Evolutionary conservation across 495 filamentous ascomycete genomes (phyloP), one percentile per base, ranked within the genome.

Genomic region (Hyaloscypha hepaticicola): DNA sequence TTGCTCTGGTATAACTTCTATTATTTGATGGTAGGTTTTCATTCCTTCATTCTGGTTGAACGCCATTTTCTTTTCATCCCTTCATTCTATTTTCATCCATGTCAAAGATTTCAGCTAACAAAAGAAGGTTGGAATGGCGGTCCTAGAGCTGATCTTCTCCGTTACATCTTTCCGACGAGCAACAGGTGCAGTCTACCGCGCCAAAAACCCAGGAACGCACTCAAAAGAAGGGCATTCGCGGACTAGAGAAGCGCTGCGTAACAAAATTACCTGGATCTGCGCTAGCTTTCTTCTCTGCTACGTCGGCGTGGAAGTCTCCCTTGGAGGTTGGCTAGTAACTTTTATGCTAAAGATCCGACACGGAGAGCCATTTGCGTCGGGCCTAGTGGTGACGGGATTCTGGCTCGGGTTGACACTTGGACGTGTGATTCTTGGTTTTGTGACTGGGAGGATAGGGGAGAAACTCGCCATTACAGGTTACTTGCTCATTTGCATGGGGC

Each of bases 261-360:
- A 76, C 45, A 72, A 68, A 24, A 82, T 95, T 3, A 89, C 89
- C 27, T 97, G 91, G 91, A 74, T 95, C 25, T 84, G 85, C 38
- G 83, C 92, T 9, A 50, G 89, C 19, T 96, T 96, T 75, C 75
- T 95, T 41, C 79, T 96, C 3, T 84, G 83, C 45, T 96, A 95
- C 69, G 90, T 95, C 12, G 92, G 92, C 49, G 77, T 87, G n/a
- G 92, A 97, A 73, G 92, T 97, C 24, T 86, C 88, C 0, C 81
- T 96, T 0, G 91, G 91, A 31, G 89, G 93, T 19, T 97, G 92
- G 93, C 87, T 96, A 45, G 90, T 93, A 49, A 91, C 90, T 1
- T 96, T 94, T 77, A 84, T 96, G 75, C 87, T 95, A 65, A 82
- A 77, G 27, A 89, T 91, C 52, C 87, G 93, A 12, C 75, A 87